Conservation (phyloP, 108 stramenopile species). For the Parietichytrium sp. region DNA sequence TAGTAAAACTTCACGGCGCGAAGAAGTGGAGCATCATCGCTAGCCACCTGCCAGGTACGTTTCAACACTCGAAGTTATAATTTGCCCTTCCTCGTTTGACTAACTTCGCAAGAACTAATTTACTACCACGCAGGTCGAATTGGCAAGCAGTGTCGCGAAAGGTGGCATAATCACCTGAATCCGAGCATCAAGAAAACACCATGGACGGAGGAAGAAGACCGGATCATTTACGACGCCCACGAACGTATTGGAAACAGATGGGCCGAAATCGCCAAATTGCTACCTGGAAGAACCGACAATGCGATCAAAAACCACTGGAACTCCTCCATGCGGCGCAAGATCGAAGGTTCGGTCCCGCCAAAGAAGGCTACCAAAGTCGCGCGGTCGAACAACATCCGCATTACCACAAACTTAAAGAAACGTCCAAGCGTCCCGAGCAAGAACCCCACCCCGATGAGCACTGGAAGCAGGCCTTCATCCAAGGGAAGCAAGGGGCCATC, state of each 20-base stretch:
- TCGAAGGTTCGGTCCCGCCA: constrained; percentile 40
- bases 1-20: constrained; percentile 58
- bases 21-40: constrained; percentile 63
- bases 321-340: constrained; percentile 81
- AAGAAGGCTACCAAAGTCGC: too few species aligned
- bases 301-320: constrained; percentile 97
- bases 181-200: constrained; percentile 70
- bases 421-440: too few species aligned
- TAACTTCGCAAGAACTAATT: too few species aligned
- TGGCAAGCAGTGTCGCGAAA: constrained; percentile 68
- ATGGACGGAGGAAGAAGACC: constrained; percentile 62
- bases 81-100: too few species aligned
- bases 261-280: constrained; percentile 69
- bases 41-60: constrained; percentile 51
- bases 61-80: too few species aligned
- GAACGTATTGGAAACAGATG: constrained; percentile 60
- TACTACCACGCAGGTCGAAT: constrained; percentile 59
- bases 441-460: too few species aligned
- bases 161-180: constrained; percentile 78
- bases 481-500: too few species aligned
- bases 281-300: constrained; percentile 86
- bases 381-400: too few species aligned
- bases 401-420: too few species aligned
- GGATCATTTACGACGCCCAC: constrained; percentile 44
- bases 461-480: too few species aligned